Percentiles rank a stretch among this genome's conserved stretches.
These are phyloP conservation scores for Cystobasidium tubakii DNA, from an alignment of 768 basidiomycete species.

Conservation along the genomic window DNA sequence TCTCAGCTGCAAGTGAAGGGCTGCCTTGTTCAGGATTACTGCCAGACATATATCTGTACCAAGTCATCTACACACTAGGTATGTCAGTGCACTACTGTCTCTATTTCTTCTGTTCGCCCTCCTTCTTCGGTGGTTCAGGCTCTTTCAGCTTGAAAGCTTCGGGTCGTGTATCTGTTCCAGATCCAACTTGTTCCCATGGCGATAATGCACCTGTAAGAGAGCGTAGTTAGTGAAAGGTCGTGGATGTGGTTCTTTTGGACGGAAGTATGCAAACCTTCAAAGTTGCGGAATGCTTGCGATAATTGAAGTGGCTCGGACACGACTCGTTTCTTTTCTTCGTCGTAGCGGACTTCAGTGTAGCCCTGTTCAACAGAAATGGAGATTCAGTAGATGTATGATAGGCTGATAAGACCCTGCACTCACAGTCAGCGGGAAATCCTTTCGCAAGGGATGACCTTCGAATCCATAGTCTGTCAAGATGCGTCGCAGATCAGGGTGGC, in stretches of 20 bases:
- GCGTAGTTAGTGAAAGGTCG: not conserved
- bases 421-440: constrained; percentile 96
- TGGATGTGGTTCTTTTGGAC: not conserved
- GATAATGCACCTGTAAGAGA: constrained; percentile 54
- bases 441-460: constrained; percentile 93
- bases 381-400: not conserved
- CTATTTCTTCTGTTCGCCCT: constrained; percentile 51
- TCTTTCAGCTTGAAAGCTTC: constrained; percentile 71
- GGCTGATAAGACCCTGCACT: too few species aligned
- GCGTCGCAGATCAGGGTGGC: constrained; percentile 95
- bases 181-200: constrained; percentile 93
- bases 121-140: constrained; percentile 70
- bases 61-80: too few species aligned
- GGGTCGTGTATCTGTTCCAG: constrained; percentile 59
- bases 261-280: constrained; percentile 56
- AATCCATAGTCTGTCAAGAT: constrained; percentile 98
- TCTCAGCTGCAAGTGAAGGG: too few species aligned
- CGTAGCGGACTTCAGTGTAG: constrained; percentile 96
- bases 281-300: constrained; percentile 97
- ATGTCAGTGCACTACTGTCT: too few species aligned
- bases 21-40: too few species aligned
- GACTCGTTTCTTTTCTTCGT: constrained; percentile 57
- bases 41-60: too few species aligned
- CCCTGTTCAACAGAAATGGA: constrained; percentile 57
- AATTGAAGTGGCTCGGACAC: constrained; percentile 79